Percentiles rank a stretch among this genome's conserved stretches.
phyloP scores from a whole-genome alignment of 306 rosid species.

The Prinsepia uniflora region DNA sequence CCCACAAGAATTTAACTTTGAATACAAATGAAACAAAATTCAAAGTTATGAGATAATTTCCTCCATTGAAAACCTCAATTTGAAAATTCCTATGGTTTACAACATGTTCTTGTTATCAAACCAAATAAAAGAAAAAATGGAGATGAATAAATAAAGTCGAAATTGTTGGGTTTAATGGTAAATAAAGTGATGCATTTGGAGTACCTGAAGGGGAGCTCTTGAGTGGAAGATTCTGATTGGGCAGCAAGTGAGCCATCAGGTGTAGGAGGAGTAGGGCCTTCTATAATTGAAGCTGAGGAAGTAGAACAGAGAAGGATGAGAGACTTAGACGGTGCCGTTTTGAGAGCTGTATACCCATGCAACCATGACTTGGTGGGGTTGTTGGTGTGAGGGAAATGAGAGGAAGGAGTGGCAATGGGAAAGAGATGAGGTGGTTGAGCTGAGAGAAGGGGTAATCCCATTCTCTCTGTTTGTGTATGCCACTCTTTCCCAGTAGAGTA shows the following conservation, averaged over 20 bases:
- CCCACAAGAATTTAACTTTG: not conserved
- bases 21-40: too few relatives aligned
- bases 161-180: not conserved
- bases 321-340: conserved; percentile 22
- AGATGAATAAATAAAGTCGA: not conserved
- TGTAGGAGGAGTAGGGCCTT: conserved; percentile 39
- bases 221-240: conserved; percentile 27
- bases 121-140: not conserved
- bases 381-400: conserved; percentile 20
- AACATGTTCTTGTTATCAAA: not conserved
- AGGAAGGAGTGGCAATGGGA: conserved; percentile 19
- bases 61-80: not conserved
- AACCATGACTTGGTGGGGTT: conserved; percentile 1
- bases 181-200: not conserved
- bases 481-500: not conserved
- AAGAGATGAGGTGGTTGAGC: conserved; percentile 31
- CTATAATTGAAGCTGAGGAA: conserved; percentile 46
- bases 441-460: conserved; percentile 50
- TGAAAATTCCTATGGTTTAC: not conserved
- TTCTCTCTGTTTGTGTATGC: conserved; percentile 23
- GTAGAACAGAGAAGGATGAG: conserved; percentile 37
- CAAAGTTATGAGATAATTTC: not conserved
- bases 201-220: conserved; percentile 41
- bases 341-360: conserved; percentile 28
- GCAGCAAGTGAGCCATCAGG: conserved; percentile 35